Evolutionary conservation across 1,139 yeast species (phyloP).

Genomic region (Pichiaceae sp.): DNA sequence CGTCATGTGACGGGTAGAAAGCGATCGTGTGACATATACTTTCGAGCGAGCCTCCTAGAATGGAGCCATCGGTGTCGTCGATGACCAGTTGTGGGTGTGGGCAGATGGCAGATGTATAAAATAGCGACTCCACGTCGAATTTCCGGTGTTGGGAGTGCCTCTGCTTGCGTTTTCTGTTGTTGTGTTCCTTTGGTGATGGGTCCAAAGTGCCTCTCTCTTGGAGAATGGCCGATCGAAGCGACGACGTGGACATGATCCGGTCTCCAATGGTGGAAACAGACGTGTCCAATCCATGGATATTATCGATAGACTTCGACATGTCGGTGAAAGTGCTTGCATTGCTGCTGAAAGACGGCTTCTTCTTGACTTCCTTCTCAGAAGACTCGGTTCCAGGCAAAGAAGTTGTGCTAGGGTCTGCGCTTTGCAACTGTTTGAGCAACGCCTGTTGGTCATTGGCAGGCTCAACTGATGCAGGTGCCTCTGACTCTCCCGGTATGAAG

Average conservation of each 20-base stretch:
- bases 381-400: not conserved
- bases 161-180: not conserved
- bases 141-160: not conserved
- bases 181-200: not conserved
- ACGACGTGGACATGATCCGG: not conserved
- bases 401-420: not conserved
- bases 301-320: not conserved
- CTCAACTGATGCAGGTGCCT: not conserved
- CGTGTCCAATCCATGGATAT: conserved; percentile 5
- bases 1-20: conserved; percentile 32
- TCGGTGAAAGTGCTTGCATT: not conserved
- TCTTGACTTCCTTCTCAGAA: no score
- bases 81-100: conserved; percentile 66
- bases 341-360: no score
- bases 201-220: not conserved
- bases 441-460: not conserved
- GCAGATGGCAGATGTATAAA: conserved; percentile 31
- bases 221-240: not conserved
- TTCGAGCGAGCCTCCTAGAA: conserved; percentile 51
- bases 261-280: not conserved
- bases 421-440: not conserved
- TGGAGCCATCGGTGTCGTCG: conserved; percentile 37
- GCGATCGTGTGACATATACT: conserved; percentile 67
- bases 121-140: not conserved
- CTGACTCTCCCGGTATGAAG: not conserved